These are phyloP conservation scores for Naganishia onofrii DNA, from an alignment of 768 basidiomycete genomes.

Conservation along the genomic window DNA sequence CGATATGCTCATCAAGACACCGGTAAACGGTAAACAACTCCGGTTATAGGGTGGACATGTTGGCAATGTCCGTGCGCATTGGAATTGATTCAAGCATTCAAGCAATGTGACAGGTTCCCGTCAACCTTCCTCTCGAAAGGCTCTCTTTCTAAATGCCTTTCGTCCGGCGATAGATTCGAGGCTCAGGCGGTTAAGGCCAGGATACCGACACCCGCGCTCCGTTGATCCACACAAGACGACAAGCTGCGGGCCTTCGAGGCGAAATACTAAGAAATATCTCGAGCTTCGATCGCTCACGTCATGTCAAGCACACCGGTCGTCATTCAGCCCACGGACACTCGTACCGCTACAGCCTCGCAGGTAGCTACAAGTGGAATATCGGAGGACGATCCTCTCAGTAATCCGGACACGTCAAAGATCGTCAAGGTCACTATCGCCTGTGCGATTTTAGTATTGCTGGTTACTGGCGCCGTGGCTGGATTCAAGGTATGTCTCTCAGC, in stretches of 20 bases:
- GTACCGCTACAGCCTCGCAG: conserved; percentile 14
- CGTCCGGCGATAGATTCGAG: too few species aligned
- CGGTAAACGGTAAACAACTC: too few species aligned
- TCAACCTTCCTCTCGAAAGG: too few species aligned
- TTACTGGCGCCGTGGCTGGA: conserved; percentile 28
- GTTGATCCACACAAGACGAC: not conserved
- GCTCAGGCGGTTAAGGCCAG: too few species aligned
- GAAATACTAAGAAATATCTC: too few species aligned
- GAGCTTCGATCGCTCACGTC: conserved; percentile 1
- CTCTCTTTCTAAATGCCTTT: too few species aligned
- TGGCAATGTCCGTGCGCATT: too few species aligned
- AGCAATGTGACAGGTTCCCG: too few species aligned
- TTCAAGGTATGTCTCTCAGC: conserved; percentile 24
- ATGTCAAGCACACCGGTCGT: conserved; percentile 18
- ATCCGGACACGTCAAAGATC: conserved; percentile 27
- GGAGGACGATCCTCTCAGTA: conserved; percentile 21
- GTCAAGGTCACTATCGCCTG: conserved; percentile 33
- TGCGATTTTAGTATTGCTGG: conserved; percentile 28
- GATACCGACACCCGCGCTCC: too few species aligned
- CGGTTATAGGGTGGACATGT: too few species aligned
- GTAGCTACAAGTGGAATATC: conserved; percentile 4
- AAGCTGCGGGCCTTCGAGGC: not conserved
- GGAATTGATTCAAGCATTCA: too few species aligned
- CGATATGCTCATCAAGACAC: too few species aligned
- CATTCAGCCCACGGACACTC: conserved; percentile 5